Evolutionary conservation across 257 asterid species (phyloP), one percentile per base, ranked within the genome.

Genomic region (Parsonsia alboflavescens): DNA sequence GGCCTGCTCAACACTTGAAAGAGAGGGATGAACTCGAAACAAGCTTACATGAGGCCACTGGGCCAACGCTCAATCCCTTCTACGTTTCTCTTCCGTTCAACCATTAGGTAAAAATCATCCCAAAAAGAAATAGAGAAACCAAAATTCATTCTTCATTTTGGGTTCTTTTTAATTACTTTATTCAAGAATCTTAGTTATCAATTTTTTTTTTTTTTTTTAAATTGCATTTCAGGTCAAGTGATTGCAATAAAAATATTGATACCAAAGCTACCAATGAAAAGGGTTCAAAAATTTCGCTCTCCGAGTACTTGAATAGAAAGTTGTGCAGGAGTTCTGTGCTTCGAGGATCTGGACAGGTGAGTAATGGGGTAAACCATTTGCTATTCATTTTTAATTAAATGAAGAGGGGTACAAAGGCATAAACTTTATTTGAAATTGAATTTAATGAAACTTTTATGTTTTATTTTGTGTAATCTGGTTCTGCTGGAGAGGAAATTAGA

Each of bases 31-130:
- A 86, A 76, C 22, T 76, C 81, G 5, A 81, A 81, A 21, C 79
- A 80, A 19, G 50, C 78, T 73, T 58, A 89, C 9, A 59, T 88
- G 16, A 84, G 90, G 80, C 82, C 82, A 64, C 1, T 70, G 75
- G 97, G 97, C 42, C 96, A 92, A 73, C 93, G 96, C 70, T 83
- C 96, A 12, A 89, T 90, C 77, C 54, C 82, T 41, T 87, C 94
- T 24, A 80, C 90, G 1, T 76, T 75, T 76, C 84, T 85, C 79
- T 86, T 87, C 73, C 91, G 86, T 58, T 74, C 86, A 73, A 30
- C 91, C 58, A 80, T 80, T 80, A 83, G 86, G 95, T 90, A 73
- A 22, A 73, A 22, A 4, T 71, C 50, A 33, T 12, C 22, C n/a
- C 10, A 54, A 10, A 6, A 10, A 15, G 8, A 5, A 6, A 16